These are phyloP conservation scores for Scedosporium minutisporum DNA, from an alignment of 2,329 filamentous ascomycete species.

Conservation along the genomic window DNA sequence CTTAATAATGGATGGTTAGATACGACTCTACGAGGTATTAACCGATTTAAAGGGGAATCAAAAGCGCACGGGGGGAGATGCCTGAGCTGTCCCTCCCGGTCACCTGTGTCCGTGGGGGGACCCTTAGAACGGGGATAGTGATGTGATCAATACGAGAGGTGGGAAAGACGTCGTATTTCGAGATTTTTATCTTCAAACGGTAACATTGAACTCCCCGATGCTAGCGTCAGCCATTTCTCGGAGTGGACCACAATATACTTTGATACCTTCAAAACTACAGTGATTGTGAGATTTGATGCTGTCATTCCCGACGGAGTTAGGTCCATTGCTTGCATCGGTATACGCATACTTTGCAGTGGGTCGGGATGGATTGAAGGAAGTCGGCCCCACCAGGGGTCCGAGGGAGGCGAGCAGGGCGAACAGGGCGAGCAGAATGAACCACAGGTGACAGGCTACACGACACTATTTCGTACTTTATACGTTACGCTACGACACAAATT, in stretches of 20 bases:
- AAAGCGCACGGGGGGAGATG: too few relatives aligned
- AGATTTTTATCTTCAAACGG: neutral
- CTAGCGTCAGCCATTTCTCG: neutral
- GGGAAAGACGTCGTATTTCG: neutral
- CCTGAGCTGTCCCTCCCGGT: too few relatives aligned
- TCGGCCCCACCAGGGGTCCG: too few relatives aligned
- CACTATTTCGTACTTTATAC: neutral
- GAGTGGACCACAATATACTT: too few relatives aligned
- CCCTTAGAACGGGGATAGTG: neutral
- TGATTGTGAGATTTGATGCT: neutral
- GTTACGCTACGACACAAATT: neutral
- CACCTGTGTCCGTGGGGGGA: neutral
- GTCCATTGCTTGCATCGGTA: neutral
- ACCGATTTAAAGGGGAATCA: too few relatives aligned
- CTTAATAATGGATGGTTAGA: too few relatives aligned
- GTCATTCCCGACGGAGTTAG: neutral
- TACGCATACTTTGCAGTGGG: neutral
- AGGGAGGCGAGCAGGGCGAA: neutral
- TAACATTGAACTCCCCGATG: neutral
- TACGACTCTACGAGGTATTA: too few relatives aligned
- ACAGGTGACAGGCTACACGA: too few relatives aligned
- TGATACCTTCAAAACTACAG: too few relatives aligned
- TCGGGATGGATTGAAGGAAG: neutral
- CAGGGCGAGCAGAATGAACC: neutral
- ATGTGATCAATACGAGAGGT: neutral